Base-by-base conservation (phyloP, 441 rosid species). In the Adansonia madagascariensis region DNA sequence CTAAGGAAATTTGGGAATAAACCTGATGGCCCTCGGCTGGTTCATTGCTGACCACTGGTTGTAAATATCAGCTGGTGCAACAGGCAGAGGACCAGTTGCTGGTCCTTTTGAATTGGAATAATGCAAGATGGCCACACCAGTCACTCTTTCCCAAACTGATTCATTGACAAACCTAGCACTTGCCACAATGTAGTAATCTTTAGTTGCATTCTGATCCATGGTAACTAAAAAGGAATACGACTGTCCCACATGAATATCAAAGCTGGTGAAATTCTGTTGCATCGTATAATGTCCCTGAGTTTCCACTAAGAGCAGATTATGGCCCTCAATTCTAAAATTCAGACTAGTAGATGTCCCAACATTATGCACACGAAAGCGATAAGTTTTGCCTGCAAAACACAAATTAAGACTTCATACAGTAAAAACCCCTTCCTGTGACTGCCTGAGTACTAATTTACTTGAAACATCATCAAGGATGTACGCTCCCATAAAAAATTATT, bases 141-240 rank as follows among this genome's bases (percentile, higher is more conserved):
- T 93, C 70, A 93, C 98, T 75, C 85, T 89, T 84, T 89, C 88
- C 99, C 99, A 95, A 74, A 85, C 77, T 61, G 99, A 78, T 81
- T 91, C 99, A 71, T 95, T 93, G 60, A 95, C 98, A 85, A 85
- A 93, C 82, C 98, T 86, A 49, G 99, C 97, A 84, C 97, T 93
- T 31, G 99, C 99, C 78, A 90, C 97, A 77, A 95, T 88, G 86
- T 93, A 95, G 85, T 92, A 93, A 82, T 95, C 98, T 64, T 84
- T 81, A 50, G 87, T 85, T 64, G 97, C 96, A 69, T 95, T 85
- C 82, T 95, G 98, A 87, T 93, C 95, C 94, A 89, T 95, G 61
- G 97, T 91, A 46, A 93, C 92, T 80, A 95, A 81, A 83, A 95
- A 95, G 4, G 97, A 92, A 82, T 85, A 91, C 4, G 99, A 92